phyloP scores from a whole-genome alignment of 495 filamentous ascomycete species.

The Aspergillus bertholletiae region DNA sequence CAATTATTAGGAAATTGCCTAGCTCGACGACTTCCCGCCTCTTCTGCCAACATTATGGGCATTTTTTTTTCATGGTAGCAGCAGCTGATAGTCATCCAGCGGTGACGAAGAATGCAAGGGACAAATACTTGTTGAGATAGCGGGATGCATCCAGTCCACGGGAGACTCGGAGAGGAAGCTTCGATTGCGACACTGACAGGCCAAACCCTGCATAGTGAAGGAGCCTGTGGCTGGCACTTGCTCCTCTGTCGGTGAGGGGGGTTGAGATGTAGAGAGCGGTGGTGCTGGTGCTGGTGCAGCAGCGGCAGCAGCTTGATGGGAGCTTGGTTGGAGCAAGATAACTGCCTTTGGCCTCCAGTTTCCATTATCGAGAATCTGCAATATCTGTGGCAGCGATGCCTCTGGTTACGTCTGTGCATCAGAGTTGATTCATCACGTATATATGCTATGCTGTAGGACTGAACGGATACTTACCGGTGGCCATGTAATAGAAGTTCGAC shows the following conservation, averaged over 20 bases:
- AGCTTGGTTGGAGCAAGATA: neutral
- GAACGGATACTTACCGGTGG: neutral
- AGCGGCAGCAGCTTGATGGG: neutral
- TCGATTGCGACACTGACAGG: neutral
- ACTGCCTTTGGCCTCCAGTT: neutral
- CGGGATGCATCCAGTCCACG: neutral
- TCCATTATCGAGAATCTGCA: neutral
- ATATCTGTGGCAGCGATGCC: constrained; percentile 2
- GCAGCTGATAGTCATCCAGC: neutral
- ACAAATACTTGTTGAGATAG: neutral
- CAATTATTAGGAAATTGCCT: too few relatives aligned
- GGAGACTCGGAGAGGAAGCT: neutral
- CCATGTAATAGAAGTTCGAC: neutral
- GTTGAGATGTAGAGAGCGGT: neutral
- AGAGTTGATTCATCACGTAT: too few relatives aligned
- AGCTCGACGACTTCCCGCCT: too few relatives aligned
- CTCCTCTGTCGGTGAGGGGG: neutral
- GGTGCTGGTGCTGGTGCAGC: too few relatives aligned
- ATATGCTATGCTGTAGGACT: neutral
- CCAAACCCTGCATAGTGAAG: neutral
- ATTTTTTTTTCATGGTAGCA: neutral
- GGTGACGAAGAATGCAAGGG: neutral
- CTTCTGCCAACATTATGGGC: too few relatives aligned
- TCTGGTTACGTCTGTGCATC: neutral
- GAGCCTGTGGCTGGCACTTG: neutral